Percentiles rank a stretch among this genome's conserved stretches.
These are phyloP conservation scores for Fusarium nelsonii DNA, from an alignment of 2,329 filamentous ascomycete genomes.

Conservation along the genomic window DNA sequence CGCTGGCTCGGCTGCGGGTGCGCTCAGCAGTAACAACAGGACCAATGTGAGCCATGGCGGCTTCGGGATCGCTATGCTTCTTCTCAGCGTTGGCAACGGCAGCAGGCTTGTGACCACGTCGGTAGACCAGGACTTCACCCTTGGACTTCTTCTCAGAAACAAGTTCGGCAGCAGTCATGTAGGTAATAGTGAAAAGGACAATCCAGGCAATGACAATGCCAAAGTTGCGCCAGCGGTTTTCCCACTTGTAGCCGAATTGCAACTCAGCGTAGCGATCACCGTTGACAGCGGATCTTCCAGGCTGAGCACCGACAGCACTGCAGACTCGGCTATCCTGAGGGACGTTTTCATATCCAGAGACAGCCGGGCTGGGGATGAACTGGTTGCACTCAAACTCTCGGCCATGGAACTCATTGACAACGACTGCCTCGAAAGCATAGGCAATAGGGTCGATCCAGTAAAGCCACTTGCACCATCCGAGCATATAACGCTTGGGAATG, in stretches of 20 bases:
- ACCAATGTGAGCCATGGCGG: constrained; percentile 63
- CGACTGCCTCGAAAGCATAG: constrained; percentile 83
- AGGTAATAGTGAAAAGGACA: constrained; percentile 69
- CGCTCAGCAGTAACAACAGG: constrained; percentile 61
- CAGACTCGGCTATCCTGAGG: constrained; percentile 56
- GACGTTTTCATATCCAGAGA: constrained; percentile 46
- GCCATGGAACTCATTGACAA: constrained; percentile 84
- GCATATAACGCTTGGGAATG: constrained; percentile 76
- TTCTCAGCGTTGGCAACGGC: constrained; percentile 69
- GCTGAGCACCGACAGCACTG: constrained; percentile 59
- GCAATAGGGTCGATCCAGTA: constrained; percentile 83
- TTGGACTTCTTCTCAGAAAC: constrained; percentile 77
- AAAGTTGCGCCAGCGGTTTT: constrained; percentile 77
- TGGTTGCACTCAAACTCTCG: constrained; percentile 68
- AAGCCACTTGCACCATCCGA: constrained; percentile 85
- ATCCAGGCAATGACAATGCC: constrained; percentile 76
- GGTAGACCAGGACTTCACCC: constrained; percentile 82
- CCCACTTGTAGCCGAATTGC: constrained; percentile 65
- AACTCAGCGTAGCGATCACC: constrained; percentile 61
- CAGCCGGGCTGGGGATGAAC: constrained; percentile 57
- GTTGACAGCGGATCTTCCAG: constrained; percentile 58
- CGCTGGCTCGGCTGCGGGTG: constrained; percentile 49
- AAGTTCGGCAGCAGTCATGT: constrained; percentile 75
- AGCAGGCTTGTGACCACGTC: constrained; percentile 73
- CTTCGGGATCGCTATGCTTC: constrained; percentile 72